A percentile compares a stretch with the other conserved stretches of the same genome.
Evolutionary conservation across 2,329 filamentous ascomycete genomes (phyloP).

Genomic region (Neocatenulostroma microsporum): DNA sequence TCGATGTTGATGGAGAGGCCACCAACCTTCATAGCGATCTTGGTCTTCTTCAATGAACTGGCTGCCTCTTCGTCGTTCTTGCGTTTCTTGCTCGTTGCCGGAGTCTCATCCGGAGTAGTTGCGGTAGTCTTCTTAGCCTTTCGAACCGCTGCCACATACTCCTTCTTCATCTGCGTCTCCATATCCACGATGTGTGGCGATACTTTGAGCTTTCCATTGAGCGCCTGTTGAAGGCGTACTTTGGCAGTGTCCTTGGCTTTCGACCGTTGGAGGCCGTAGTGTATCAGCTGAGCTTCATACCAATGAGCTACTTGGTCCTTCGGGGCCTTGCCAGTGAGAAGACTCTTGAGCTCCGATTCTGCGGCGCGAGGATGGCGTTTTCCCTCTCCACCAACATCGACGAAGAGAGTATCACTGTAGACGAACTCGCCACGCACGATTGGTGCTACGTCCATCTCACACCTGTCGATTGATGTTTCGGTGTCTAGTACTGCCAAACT

Average conservation of each 20-base stretch:
- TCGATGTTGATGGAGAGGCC: conserved; percentile 22
- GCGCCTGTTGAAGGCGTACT: conserved; percentile 51
- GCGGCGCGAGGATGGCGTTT: conserved; percentile 24
- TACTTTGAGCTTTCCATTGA: conserved; percentile 45
- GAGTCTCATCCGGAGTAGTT: background rate
- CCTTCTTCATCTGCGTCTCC: conserved; percentile 50
- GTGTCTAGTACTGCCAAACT: no score
- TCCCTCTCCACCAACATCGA: conserved; percentile 21
- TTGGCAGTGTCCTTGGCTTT: conserved; percentile 53
- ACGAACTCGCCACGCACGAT: conserved; percentile 24
- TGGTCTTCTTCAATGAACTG: conserved; percentile 19
- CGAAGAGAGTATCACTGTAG: conserved; percentile 24
- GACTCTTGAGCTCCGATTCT: conserved; percentile 17
- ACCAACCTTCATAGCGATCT: conserved; percentile 19
- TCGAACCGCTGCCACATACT: conserved; percentile 46
- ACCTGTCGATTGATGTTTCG: no score
- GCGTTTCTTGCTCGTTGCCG: conserved; percentile 13
- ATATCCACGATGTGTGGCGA: conserved; percentile 43
- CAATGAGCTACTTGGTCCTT: conserved; percentile 52
- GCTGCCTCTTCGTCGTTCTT: conserved; percentile 15
- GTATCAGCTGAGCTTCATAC: conserved; percentile 56
- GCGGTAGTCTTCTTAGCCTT: conserved; percentile 33
- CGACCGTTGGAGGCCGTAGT: conserved; percentile 52
- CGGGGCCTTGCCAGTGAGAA: conserved; percentile 17
- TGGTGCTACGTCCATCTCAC: conserved; percentile 15